Evolutionary conservation across 192 early-diverging fungal genomes (phyloP), one percentile per base, ranked within the genome.

Genomic region (Coemansia sp.): DNA sequence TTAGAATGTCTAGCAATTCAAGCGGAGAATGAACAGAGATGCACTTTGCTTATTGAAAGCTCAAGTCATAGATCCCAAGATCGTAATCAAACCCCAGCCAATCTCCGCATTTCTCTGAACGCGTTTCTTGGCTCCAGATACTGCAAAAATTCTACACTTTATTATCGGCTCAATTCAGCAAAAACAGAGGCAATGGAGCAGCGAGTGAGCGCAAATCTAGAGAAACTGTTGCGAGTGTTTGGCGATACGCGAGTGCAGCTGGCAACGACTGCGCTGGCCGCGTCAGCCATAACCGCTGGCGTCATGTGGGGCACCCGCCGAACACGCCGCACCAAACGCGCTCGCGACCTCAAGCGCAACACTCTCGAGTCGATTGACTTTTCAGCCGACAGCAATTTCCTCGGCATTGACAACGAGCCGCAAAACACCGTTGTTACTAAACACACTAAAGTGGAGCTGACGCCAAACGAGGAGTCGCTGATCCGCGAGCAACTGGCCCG

Each of bases 401-500:
- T 42, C 15, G 47, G 44, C 17, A 15, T 57, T 9, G 59, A 56
- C 23, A 28, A 23, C n/a, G 48, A 56, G 9, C 49, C 38, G 55
- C 19, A 42, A 23, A 56, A 19, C 10, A 36, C 62, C n/a, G 28
- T 23, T 26, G 82, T 78, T 22, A 71, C 72, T 20, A 75, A 73
- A 25, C 64, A 64, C 51, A 83, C 72, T 11, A 65, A 69, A 48
- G 64, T 81, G 25, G 55, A 62, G 8, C 58, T 79, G 31, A 66
- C 72, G 23, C 65, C 75, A 0, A 71, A 75, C 59, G 81, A 76
- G 26, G 92, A 94, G 63, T 75, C 87, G 3, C 75, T 97, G 15
- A 85, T 95, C 14, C 74, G 85, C 19, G 93, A 97, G 64, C 95
- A 97, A 66, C 69, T 98, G 26, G 80, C 91, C 1, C 80, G 91